Base-by-base conservation (phyloP, 257 asterid species). In the Solanum medicagineum region DNA sequence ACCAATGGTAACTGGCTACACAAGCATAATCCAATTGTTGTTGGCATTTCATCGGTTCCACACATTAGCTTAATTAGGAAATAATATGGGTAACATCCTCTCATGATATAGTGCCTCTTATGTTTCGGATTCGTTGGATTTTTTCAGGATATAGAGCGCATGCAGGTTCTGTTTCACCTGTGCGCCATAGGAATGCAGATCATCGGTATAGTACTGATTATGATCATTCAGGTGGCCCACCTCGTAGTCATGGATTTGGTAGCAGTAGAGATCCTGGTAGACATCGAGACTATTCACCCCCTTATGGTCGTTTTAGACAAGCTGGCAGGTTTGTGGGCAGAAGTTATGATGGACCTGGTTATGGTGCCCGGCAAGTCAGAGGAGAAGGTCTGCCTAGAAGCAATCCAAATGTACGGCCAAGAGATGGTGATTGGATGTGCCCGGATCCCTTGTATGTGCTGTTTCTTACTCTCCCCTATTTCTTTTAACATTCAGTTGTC, bases 361-460 rank as follows among this genome's bases (percentile, higher is more conserved):
- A 88, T 84, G 95, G 90, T 83, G 92, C 90, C 83, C 93, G 94
- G 74, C 88, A 94, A 81, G 84, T 90, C 60, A 90, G 94, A 88
- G 89, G 84, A 47, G 96, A 93, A 74, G 93, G 90, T 88, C 80
- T 85, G 84, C 89, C 93, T 82, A 89, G 96, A 87, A 92, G 94
- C 86, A 94, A 93, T 86, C 98, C 99, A 69, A 94, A 94, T 87
- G 98, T 96, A 55, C 95, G 87, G 26, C 98, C 98, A 10, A 93
- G 98, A 87, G 98, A 94, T 65, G 98, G 99, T 77, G 99, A 96
- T 85, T 94, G 99, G 99, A 80, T 92, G 82, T 96, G 99, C 93
- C 81, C 95, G 8, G 97, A 96, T 86, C 97, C 97, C 80, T 69
- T 83, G 98, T 95, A 91, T 88, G 99, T 90, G 59, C 81, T 74